Percentiles rank a stretch among this genome's conserved stretches.
phyloP scores from a whole-genome alignment of 805 yeast genomes.

The Metschnikowia amazonensis region DNA sequence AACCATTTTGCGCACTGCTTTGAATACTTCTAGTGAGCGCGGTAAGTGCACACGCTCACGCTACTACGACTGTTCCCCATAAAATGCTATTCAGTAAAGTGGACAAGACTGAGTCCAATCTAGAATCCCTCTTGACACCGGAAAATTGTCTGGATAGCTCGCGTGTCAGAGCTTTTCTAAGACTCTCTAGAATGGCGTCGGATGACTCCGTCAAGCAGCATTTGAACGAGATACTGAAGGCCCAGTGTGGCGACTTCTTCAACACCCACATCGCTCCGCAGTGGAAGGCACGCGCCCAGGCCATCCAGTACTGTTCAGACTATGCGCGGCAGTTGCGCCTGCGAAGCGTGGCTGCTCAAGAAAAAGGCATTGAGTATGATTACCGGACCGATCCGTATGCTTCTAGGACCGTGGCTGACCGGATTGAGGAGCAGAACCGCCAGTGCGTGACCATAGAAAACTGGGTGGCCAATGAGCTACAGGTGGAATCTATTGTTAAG shows the following conservation, averaged over 20 bases:
- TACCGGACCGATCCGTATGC: conserved; percentile 41
- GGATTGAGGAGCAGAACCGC: conserved; percentile 21
- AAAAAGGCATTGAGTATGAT: conserved; percentile 20
- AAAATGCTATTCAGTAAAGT: conserved; percentile 1
- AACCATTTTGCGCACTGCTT: too few species aligned
- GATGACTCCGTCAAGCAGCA: conserved; percentile 40
- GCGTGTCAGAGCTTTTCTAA: conserved; percentile 35
- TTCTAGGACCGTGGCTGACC: conserved; percentile 20
- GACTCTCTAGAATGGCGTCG: conserved; percentile 36
- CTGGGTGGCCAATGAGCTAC: conserved; percentile 36
- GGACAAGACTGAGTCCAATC: background rate
- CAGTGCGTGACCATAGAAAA: conserved; percentile 29
- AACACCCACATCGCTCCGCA: conserved; percentile 27
- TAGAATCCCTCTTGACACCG: conserved; percentile 20
- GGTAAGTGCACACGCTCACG: too few species aligned
- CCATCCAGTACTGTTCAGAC: conserved; percentile 29
- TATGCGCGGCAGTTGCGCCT: conserved; percentile 26
- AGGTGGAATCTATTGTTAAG: conserved; percentile 32
- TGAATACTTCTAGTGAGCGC: too few species aligned
- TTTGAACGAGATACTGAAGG: conserved; percentile 26
- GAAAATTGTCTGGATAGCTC: conserved; percentile 34
- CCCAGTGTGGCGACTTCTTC: conserved; percentile 30
- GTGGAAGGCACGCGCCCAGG: conserved; percentile 32
- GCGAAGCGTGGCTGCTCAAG: conserved; percentile 6
- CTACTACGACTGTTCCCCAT: background rate